These are phyloP conservation scores for Bipolaris sorokiniana DNA, from an alignment of 2,329 filamentous ascomycete genomes.

Conservation along the genomic window DNA sequence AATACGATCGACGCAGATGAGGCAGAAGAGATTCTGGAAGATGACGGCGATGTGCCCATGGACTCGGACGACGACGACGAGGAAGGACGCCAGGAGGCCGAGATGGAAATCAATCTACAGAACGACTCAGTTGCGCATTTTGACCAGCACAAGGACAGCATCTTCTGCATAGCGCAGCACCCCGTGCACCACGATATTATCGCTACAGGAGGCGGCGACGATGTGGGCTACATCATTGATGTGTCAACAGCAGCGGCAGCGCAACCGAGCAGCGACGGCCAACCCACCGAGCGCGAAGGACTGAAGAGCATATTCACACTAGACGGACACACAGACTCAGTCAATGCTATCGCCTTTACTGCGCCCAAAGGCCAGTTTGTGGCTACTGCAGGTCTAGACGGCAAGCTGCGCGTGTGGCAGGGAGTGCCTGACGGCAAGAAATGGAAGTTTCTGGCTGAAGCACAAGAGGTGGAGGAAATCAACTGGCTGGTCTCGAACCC, in stretches of 20 bases:
- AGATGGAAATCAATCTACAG: slow-evolving; percentile 75
- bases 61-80: slow-evolving; percentile 71
- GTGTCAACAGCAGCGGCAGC: slow-evolving; percentile 68
- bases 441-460: slow-evolving; percentile 74
- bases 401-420: slow-evolving; percentile 75
- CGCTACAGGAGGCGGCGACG: slow-evolving; percentile 85
- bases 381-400: slow-evolving; percentile 87
- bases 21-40: slow-evolving; percentile 73
- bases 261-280: slow-evolving; percentile 63
- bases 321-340: slow-evolving; percentile 89
- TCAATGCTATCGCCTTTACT: slow-evolving; percentile 86
- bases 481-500: slow-evolving; percentile 88
- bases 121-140: slow-evolving; percentile 96
- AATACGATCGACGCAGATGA: slow-evolving; percentile 80
- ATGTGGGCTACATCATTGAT: slow-evolving; percentile 87
- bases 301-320: slow-evolving; percentile 73
- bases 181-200: slow-evolving; percentile 78
- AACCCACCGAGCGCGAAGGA: slow-evolving; percentile 62
- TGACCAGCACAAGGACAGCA: slow-evolving; percentile 84
- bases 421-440: slow-evolving; percentile 57
- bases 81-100: slow-evolving; percentile 58
- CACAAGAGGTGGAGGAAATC: slow-evolving; percentile 91
- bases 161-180: slow-evolving; percentile 95
- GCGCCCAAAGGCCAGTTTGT: slow-evolving; percentile 81
- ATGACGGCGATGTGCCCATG: slow-evolving; percentile 77